Evolutionary conservation across 2,329 filamentous ascomycete genomes (phyloP).

Genomic region (Phialophora macrospora): DNA sequence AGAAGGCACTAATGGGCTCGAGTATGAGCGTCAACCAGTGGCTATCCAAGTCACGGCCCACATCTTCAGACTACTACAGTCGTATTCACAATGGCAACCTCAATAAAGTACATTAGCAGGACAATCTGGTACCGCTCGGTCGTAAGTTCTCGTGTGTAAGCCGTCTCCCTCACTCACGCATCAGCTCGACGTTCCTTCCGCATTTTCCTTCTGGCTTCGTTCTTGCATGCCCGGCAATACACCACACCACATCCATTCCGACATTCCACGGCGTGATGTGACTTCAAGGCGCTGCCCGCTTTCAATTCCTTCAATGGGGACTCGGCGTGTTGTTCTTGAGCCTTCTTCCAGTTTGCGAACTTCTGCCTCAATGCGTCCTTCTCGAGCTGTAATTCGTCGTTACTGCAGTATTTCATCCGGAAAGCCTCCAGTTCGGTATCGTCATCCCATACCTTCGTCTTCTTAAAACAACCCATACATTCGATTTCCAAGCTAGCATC

Average conservation of each 20-base stretch:
- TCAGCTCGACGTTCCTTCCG: not conserved
- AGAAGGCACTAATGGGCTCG: too few relatives aligned
- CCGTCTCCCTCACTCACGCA: not conserved
- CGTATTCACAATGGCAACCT: too few relatives aligned
- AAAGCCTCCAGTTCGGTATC: slow-evolving; percentile 3
- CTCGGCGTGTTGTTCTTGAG: not conserved
- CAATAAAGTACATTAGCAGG: too few relatives aligned
- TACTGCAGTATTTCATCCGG: not conserved
- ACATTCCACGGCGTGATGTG: not conserved
- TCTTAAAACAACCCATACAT: slow-evolving; percentile 34
- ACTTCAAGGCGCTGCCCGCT: not conserved
- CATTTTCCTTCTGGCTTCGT: slow-evolving; percentile 11
- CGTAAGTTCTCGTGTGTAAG: too few relatives aligned
- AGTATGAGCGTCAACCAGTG: too few relatives aligned
- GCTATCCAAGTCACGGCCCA: too few relatives aligned
- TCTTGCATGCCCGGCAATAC: slow-evolving; percentile 26
- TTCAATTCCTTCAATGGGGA: not conserved
- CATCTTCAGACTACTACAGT: too few relatives aligned
- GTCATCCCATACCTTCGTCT: slow-evolving; percentile 14
- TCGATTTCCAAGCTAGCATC: slow-evolving; percentile 26
- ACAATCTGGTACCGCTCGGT: too few relatives aligned
- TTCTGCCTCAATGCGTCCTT: not conserved
- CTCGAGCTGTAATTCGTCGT: not conserved
- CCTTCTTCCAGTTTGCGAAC: not conserved
- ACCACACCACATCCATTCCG: slow-evolving; percentile 22